Evolutionary conservation across 768 basidiomycete species (phyloP).

Genomic region (Trichaptum fuscoviolaceum): DNA sequence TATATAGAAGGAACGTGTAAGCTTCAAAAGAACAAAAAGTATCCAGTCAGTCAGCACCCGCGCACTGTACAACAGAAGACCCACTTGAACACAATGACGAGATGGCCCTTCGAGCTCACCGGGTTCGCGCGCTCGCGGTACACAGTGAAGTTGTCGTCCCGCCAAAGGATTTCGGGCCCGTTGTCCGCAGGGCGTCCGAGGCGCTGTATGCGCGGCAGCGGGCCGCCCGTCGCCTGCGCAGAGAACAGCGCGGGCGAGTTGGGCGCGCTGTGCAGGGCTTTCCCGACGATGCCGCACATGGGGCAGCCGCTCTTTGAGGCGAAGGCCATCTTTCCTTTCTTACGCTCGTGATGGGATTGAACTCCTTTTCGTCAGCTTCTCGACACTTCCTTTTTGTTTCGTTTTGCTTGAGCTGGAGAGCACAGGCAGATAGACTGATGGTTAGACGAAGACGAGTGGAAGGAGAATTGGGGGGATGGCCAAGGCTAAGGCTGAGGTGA

Average conservation of each 20-base stretch:
- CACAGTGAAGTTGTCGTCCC: conserved; percentile 70
- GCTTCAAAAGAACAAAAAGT: conserved; percentile 32
- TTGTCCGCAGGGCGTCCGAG: conserved; percentile 32
- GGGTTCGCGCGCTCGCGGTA: conserved; percentile 68
- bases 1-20: conserved; percentile 78
- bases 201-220: background rate
- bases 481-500: background rate
- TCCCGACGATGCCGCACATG: conserved; percentile 62
- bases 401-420: background rate
- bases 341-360: background rate
- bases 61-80: conserved; percentile 21
- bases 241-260: conserved; percentile 29
- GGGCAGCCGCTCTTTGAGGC: conserved; percentile 66
- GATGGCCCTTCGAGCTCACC: conserved; percentile 67
- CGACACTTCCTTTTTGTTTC: background rate
- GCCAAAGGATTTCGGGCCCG: conserved; percentile 64
- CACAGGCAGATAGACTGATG: no score
- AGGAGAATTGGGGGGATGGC: conserved; percentile 4
- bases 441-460: background rate
- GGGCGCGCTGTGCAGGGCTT: conserved; percentile 39
- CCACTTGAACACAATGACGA: conserved; percentile 74
- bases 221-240: background rate
- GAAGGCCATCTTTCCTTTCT: conserved; percentile 38
- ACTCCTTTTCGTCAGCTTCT: background rate
- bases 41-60: conserved; percentile 11